These are phyloP conservation scores for Solanum chacoense DNA, from an alignment of 305 asterid genomes.

Conservation along the genomic window DNA sequence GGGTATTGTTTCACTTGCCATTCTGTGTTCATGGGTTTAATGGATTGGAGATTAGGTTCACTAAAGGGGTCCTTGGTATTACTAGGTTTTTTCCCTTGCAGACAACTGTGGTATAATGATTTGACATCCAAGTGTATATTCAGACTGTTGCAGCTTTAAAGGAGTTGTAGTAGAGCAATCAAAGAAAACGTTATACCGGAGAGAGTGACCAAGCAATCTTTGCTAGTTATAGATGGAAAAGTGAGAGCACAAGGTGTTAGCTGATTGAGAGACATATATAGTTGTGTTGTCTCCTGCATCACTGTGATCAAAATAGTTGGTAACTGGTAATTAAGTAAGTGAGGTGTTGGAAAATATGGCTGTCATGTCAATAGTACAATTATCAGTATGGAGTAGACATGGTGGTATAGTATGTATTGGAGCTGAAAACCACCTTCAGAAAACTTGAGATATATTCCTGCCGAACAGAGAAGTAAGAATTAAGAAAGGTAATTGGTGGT, in stretches of 20 bases:
- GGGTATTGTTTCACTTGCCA: neutral
- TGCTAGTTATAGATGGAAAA: neutral
- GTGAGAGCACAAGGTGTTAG: neutral
- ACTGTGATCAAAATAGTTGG: neutral
- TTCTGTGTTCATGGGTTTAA: neutral
- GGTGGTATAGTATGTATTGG: neutral
- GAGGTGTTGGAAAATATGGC: neutral
- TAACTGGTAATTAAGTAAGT: neutral
- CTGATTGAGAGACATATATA: neutral
- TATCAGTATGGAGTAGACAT: neutral
- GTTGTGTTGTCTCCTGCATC: neutral
- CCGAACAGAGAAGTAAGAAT: neutral
- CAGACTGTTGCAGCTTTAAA: neutral
- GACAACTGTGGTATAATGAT: neutral
- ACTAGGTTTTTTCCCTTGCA: neutral
- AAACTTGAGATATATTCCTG: neutral
- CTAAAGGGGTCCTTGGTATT: neutral
- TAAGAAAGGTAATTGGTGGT: neutral
- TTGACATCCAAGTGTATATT: neutral
- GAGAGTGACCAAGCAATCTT: neutral
- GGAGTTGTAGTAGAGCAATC: neutral
- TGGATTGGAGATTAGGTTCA: neutral
- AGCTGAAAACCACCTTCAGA: neutral
- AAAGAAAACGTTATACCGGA: neutral
- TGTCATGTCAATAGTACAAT: neutral